Evolutionary conservation across 2,329 filamentous ascomycete species (phyloP).

Genomic region (Blastomyces gilchristii): DNA sequence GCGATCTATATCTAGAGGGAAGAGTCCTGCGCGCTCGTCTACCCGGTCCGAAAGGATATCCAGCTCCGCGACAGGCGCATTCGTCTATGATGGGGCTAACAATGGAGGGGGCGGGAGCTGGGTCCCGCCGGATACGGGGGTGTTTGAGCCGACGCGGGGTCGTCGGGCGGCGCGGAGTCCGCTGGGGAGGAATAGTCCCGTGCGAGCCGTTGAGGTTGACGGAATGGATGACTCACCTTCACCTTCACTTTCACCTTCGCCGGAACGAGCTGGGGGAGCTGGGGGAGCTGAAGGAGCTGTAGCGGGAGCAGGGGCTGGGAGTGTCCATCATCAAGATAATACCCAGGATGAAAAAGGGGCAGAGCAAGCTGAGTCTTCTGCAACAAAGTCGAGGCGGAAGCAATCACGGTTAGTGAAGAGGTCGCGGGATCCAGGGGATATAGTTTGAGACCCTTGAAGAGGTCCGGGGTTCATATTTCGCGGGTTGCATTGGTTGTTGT

Average conservation of each 20-base stretch:
- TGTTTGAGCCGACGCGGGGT: conserved; percentile 14
- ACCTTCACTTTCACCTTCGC: neutral
- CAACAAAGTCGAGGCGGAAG: neutral
- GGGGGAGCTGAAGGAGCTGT: neutral
- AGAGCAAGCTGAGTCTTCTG: conserved; percentile 1
- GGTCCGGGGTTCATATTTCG: neutral
- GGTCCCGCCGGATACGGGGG: conserved; percentile 14
- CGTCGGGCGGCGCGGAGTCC: conserved; percentile 26
- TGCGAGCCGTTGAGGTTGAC: conserved; percentile 9
- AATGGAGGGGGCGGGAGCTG: neutral
- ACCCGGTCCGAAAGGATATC: conserved; percentile 4
- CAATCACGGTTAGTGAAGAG: conserved; percentile 12
- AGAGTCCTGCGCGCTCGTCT: neutral
- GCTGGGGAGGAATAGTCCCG: conserved; percentile 26
- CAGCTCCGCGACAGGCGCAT: neutral
- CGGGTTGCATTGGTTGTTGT: neutral
- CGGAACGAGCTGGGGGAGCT: neutral
- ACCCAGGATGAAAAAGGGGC: neutral
- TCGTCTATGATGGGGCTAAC: conserved; percentile 9
- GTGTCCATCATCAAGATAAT: conserved; percentile 18
- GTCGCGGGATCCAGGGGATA: conserved; percentile 7
- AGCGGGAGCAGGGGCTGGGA: neutral
- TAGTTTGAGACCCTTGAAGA: conserved; percentile 7
- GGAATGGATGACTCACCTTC: neutral
- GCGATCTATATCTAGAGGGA: conserved; percentile 7